Conservation (phyloP, 345 rosid species). For the Salix koriyanagi region DNA sequence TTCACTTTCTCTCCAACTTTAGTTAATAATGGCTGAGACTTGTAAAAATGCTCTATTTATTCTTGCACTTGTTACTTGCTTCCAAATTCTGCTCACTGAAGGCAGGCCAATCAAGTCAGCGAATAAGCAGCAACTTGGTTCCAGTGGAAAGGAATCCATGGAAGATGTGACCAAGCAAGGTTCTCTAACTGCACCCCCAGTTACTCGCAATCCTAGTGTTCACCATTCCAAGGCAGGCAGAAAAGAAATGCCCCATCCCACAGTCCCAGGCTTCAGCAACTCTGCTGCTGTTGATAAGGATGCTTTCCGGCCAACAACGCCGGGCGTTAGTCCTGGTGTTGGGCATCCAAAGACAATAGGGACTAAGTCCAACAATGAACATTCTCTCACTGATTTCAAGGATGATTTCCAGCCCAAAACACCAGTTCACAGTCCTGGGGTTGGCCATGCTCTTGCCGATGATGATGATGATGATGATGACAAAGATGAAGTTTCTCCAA, state of each 20-base stretch:
- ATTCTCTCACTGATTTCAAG: constrained; percentile 20
- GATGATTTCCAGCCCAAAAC: constrained; percentile 41
- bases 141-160: neutral
- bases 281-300: constrained; percentile 2
- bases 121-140: neutral
- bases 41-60: constrained; percentile 7
- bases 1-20: neutral
- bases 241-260: neutral
- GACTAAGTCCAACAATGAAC: neutral
- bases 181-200: neutral
- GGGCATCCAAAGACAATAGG: constrained; percentile 7
- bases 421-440: constrained; percentile 11
- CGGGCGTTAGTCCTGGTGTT: constrained; percentile 29
- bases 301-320: constrained; percentile 24
- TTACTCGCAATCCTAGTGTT: neutral
- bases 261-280: neutral
- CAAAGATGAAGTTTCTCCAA: too few relatives aligned
- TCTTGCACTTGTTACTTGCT: constrained; percentile 25
- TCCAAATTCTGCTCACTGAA: constrained; percentile 19
- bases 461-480: neutral
- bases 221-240: neutral
- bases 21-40: constrained; percentile 24
- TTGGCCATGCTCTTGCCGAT: neutral
- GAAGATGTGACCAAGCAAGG: neutral
- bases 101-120: constrained; percentile 33